Percentiles rank a stretch among this genome's conserved stretches.
phyloP scores from a whole-genome alignment of 2,329 filamentous ascomycete species.

The Colletotrichum graminicola region DNA sequence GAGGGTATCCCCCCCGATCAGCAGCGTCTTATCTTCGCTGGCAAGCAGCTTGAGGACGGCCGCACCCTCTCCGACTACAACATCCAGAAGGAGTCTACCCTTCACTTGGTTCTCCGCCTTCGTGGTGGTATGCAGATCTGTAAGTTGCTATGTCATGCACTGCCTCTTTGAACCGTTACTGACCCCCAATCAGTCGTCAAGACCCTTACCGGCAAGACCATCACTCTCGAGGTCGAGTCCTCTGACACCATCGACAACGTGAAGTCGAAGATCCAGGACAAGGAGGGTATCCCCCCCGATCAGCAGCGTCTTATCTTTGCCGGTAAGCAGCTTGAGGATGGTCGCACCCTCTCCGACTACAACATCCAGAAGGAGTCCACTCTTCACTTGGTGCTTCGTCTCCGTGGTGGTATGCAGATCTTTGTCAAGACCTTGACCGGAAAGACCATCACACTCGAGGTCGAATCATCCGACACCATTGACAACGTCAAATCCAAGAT shows the following conservation, averaged over 20 bases:
- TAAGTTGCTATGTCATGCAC: slow-evolving; percentile 54
- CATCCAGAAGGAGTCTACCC: slow-evolving; percentile 75
- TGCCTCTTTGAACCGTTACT: slow-evolving; percentile 41
- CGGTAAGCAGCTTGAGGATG: slow-evolving; percentile 96
- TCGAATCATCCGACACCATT: slow-evolving; percentile 90
- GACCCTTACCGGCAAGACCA: slow-evolving; percentile 93
- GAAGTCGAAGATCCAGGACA: slow-evolving; percentile 97
- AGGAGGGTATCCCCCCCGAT: slow-evolving; percentile 96
- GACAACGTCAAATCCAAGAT: slow-evolving; percentile 97
- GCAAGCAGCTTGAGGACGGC: slow-evolving; percentile 62
- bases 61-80: slow-evolving; percentile 68
- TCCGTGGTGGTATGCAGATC: slow-evolving; percentile 91
- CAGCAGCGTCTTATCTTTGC: slow-evolving; percentile 97
- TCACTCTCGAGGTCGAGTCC: slow-evolving; percentile 90
- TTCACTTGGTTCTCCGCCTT: slow-evolving; percentile 81
- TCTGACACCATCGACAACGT: slow-evolving; percentile 96
- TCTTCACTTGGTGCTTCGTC: slow-evolving; percentile 86
- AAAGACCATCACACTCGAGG: slow-evolving; percentile 94
- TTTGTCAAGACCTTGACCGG: slow-evolving; percentile 90
- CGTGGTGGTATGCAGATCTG: slow-evolving; percentile 75
- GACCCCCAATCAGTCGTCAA: slow-evolving; percentile 70
- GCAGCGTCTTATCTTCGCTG: slow-evolving; percentile 85
- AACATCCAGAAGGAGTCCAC: slow-evolving; percentile 96
- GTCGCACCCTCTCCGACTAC: slow-evolving; percentile 90
- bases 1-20: slow-evolving; percentile 90